Base-by-base conservation (phyloP, 179 eudicot species). In the Camellia oleifera region DNA sequence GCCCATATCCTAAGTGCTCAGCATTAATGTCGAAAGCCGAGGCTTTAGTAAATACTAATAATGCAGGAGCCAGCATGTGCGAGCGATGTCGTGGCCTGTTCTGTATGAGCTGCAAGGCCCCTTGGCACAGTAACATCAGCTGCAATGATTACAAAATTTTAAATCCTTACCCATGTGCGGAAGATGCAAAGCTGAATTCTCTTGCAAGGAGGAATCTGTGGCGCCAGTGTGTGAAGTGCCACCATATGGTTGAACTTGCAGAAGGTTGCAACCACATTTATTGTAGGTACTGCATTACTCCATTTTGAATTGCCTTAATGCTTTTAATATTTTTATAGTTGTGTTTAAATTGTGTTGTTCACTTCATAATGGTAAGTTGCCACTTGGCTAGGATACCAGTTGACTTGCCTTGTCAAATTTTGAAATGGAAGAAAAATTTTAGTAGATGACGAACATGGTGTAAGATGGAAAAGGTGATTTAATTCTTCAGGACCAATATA, bases 1-100 rank as follows among this genome's bases (percentile, higher is more conserved):
- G 92, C 68, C 92, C 92, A 45, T 50, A 81, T 53, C 90, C 87
- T 17, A 80, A 46, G 74, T 89, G 90, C 80, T 87, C 92, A 5
- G 46, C 53, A 2, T 67, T 88, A 52, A 88, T 87, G 87, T 80
- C 88, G 2, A 63, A 48, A 68, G 58, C 50, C 62, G 89, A 83
- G 75, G 82, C 80, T 60, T 57, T 74, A 6, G 46, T 48, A n/a
- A 48, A n/a, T 52, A 9, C 57, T 14, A 23, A 17, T 20, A 77
- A 72, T 15, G 9, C 44, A 23, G 86, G 82, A 17, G 75, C 70
- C 14, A 69, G 81, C 48, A 79, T 76, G 45, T 88, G 91, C 53
- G 15, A 65, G 48, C 84, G 79, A 81, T 86, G 91, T 74, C 81
- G 66, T 76, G 40, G 57, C 62, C 74, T 81, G 66, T 83, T 88